These are phyloP conservation scores for Apiotrichum domesticum DNA, from an alignment of 1,284 basidiomycete genomes.

Conservation along the genomic window DNA sequence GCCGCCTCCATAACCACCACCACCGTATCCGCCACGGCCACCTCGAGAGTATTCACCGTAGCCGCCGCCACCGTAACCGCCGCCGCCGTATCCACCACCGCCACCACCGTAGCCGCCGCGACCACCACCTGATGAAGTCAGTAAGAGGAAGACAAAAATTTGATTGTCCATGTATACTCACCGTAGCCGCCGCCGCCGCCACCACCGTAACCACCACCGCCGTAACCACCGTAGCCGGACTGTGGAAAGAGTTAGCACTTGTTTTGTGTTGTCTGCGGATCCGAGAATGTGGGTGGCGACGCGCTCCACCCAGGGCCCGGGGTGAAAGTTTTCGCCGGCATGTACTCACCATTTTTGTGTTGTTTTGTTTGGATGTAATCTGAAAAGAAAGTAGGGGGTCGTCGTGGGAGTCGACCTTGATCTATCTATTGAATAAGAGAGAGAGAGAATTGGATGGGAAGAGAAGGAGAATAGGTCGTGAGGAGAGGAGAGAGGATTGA, in stretches of 20 bases:
- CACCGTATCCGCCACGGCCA: too few species aligned
- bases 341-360: slow-evolving; percentile 7
- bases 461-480: background rate
- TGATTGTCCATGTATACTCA: too few species aligned
- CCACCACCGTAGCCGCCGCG: slow-evolving; percentile 17
- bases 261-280: background rate
- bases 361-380: background rate
- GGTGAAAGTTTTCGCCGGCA: too few species aligned
- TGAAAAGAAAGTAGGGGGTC: slow-evolving; percentile 5
- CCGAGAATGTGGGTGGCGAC: slow-evolving; percentile 1
- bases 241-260: slow-evolving; percentile 4
- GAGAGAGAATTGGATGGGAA: background rate
- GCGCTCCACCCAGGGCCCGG: background rate
- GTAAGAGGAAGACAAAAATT: too few species aligned
- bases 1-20: slow-evolving; percentile 26
- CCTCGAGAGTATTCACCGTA: slow-evolving; percentile 21
- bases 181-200: too few species aligned
- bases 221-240: slow-evolving; percentile 37
- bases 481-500: background rate
- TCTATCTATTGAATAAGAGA: background rate
- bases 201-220: slow-evolving; percentile 28
- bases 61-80: slow-evolving; percentile 8
- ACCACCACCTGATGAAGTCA: too few species aligned
- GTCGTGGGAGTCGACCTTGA: background rate
- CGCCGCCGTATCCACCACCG: slow-evolving; percentile 46